Evolutionary conservation across 805 yeast species (phyloP).

Genomic region (Yarrowia alimentaria): DNA sequence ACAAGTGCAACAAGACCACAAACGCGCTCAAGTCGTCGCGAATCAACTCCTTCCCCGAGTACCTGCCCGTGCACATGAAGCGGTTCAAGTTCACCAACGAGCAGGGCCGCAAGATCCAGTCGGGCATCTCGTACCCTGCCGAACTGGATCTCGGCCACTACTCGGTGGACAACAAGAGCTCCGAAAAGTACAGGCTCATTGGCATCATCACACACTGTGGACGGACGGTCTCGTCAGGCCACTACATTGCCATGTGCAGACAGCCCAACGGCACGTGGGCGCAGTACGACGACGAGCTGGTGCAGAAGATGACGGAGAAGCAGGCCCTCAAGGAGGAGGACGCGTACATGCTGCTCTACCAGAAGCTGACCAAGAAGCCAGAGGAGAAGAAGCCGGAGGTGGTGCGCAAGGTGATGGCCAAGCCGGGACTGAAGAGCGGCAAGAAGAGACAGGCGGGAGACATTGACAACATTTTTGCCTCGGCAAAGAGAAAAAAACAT

Average conservation of each 20-base stretch:
- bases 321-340: conserved; percentile 78
- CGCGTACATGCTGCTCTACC: conserved; percentile 86
- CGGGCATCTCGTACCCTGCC: conserved; percentile 77
- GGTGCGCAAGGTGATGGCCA: not conserved
- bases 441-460: conserved; percentile 11
- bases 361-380: conserved; percentile 38
- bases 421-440: not conserved
- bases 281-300: conserved; percentile 89
- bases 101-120: conserved; percentile 73
- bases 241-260: conserved; percentile 83
- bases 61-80: conserved; percentile 80
- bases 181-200: conserved; percentile 59
- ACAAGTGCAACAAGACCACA: conserved; percentile 73
- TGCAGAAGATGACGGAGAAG: conserved; percentile 67
- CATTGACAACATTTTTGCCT: conserved; percentile 23
- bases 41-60: conserved; percentile 82
- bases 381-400: not conserved
- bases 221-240: conserved; percentile 87
- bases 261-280: conserved; percentile 95
- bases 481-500: conserved; percentile 12
- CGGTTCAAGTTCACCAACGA: conserved; percentile 74
- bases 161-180: conserved; percentile 33
- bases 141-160: conserved; percentile 68
- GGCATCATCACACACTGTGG: conserved; percentile 95
- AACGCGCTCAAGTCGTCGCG: conserved; percentile 73